A percentile compares a stretch with the other conserved stretches of the same genome.
Evolutionary conservation across 1,284 basidiomycete species (phyloP).

Genomic region (Malassezia sympodialis): DNA sequence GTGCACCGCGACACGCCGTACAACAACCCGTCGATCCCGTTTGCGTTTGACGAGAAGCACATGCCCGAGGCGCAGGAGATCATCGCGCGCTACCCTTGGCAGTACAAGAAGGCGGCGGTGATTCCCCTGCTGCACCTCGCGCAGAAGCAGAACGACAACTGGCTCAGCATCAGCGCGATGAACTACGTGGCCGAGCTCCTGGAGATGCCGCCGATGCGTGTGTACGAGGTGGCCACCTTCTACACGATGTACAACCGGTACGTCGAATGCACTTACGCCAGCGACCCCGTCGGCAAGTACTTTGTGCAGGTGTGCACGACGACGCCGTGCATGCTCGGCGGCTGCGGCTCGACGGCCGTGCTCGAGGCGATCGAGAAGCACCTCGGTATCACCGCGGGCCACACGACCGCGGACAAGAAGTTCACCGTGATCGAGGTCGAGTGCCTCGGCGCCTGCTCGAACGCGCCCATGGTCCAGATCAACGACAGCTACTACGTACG

Average conservation of each 20-base stretch:
- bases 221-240: slow-evolving; percentile 98
- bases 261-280: slow-evolving; percentile 42
- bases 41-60: slow-evolving; percentile 74
- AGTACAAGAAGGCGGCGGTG: slow-evolving; percentile 90
- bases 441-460: slow-evolving; percentile 90
- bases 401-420: slow-evolving; percentile 87
- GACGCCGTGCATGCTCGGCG: slow-evolving; percentile 93
- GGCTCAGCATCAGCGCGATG: slow-evolving; percentile 98
- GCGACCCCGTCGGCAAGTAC: slow-evolving; percentile 85
- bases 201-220: slow-evolving; percentile 94
- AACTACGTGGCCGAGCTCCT: slow-evolving; percentile 81
- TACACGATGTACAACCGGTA: slow-evolving; percentile 75
- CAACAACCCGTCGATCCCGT: slow-evolving; percentile 67
- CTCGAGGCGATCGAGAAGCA: slow-evolving; percentile 73
- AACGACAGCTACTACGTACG: slow-evolving; percentile 90
- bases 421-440: slow-evolving; percentile 97
- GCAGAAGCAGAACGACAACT: slow-evolving; percentile 94
- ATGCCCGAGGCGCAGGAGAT: slow-evolving; percentile 74
- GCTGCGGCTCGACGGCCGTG: slow-evolving; percentile 71
- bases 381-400: slow-evolving; percentile 72
- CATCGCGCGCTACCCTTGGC: slow-evolving; percentile 82
- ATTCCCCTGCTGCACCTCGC: slow-evolving; percentile 93
- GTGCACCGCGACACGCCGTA: slow-evolving; percentile 78
- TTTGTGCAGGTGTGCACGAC: slow-evolving; percentile 99
- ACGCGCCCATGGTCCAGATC: slow-evolving; percentile 97